phyloP scores from a whole-genome alignment of 192 early-diverging fungal species.

The Thamnidium elegans region DNA sequence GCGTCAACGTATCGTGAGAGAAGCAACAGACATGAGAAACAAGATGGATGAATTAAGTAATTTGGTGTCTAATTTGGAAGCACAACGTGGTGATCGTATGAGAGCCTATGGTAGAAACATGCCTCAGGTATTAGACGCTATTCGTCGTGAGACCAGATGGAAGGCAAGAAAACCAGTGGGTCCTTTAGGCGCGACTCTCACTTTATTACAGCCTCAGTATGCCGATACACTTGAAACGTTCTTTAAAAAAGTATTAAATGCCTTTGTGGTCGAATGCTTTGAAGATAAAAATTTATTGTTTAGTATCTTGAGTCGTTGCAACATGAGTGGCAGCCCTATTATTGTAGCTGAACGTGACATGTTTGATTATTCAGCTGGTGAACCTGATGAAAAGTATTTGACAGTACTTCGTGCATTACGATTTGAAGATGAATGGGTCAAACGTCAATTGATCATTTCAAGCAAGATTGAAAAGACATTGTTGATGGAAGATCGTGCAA shows the following conservation, averaged over 20 bases:
- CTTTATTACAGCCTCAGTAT: conserved; percentile 56
- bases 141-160: conserved; percentile 43
- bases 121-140: conserved; percentile 56
- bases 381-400: conserved; percentile 55
- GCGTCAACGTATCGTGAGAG: not conserved
- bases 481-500: conserved; percentile 54
- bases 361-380: conserved; percentile 67
- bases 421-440: conserved; percentile 67
- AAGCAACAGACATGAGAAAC: not conserved
- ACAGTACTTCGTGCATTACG: conserved; percentile 62
- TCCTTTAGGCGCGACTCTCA: conserved; percentile 66
- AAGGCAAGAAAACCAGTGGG: conserved; percentile 56
- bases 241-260: conserved; percentile 56
- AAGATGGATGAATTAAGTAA: not conserved
- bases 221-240: conserved; percentile 60
- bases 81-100: conserved; percentile 63
- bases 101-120: conserved; percentile 70
- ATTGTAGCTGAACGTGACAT: conserved; percentile 58
- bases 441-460: conserved; percentile 68
- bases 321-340: conserved; percentile 52
- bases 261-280: conserved; percentile 70
- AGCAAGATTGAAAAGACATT: conserved; percentile 68
- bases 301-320: conserved; percentile 46
- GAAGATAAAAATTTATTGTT: conserved; percentile 55
- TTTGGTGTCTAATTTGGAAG: conserved; percentile 47